These are phyloP conservation scores for Ganoderma lucidum DNA, from an alignment of 1,284 basidiomycete genomes.

Conservation along the genomic window DNA sequence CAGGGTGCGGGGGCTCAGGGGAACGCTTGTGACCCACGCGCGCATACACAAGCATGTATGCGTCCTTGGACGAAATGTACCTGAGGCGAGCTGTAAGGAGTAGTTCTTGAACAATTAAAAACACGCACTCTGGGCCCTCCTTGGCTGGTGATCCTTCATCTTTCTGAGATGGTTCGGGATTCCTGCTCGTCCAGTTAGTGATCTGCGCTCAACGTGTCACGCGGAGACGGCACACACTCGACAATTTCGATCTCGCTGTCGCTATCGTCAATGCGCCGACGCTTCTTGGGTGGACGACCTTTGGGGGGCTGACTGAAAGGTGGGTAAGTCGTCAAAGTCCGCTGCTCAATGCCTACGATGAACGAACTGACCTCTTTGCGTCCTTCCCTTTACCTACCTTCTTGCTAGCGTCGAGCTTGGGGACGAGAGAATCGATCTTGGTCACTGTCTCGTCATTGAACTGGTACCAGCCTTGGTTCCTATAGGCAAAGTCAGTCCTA, in stretches of 20 bases:
- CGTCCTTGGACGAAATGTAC: slow-evolving; percentile 73
- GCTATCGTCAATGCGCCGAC: slow-evolving; percentile 62
- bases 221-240: slow-evolving; percentile 31
- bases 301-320: slow-evolving; percentile 30
- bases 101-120: neutral
- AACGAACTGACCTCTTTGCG: slow-evolving; percentile 25
- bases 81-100: slow-evolving; percentile 25
- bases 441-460: slow-evolving; percentile 88
- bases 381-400: slow-evolving; percentile 26
- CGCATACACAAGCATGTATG: slow-evolving; percentile 93
- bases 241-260: slow-evolving; percentile 61
- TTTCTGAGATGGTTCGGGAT: slow-evolving; percentile 18
- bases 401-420: slow-evolving; percentile 41
- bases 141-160: slow-evolving; percentile 12
- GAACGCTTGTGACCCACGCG: slow-evolving; percentile 39
- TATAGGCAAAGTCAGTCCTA: slow-evolving; percentile 39
- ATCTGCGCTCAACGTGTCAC: neutral
- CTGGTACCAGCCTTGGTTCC: slow-evolving; percentile 82
- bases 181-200: slow-evolving; percentile 6
- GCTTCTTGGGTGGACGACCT: slow-evolving; percentile 48
- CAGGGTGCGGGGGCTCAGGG: neutral
- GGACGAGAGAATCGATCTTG: slow-evolving; percentile 62
- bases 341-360: neutral
- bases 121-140: slow-evolving; percentile 34
- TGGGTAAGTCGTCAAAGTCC: slow-evolving; percentile 12